Evolutionary conservation across 495 filamentous ascomycete species (phyloP).

Genomic region (Lophium mytilinum): DNA sequence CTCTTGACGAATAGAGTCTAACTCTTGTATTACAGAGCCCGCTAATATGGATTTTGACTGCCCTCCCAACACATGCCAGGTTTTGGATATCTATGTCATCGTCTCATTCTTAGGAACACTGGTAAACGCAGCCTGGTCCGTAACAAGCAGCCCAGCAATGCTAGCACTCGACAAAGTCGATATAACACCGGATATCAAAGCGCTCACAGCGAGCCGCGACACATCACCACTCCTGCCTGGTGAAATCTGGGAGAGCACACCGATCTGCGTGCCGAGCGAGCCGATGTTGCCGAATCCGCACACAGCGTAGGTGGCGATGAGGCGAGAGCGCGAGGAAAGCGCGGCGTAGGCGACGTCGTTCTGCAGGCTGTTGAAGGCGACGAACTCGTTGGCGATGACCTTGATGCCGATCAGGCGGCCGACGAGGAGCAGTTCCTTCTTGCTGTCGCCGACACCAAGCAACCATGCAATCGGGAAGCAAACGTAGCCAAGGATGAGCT

Average conservation of each 20-base stretch:
- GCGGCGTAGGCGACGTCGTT: constrained; percentile 40
- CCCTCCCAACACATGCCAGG: too few relatives aligned
- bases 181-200: constrained; percentile 69
- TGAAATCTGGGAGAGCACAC: constrained; percentile 72
- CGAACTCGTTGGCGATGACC: constrained; percentile 59
- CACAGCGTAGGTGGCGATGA: constrained; percentile 64
- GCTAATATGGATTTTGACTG: too few relatives aligned
- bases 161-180: constrained; percentile 73
- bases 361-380: constrained; percentile 39
- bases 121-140: constrained; percentile 33
- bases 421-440: constrained; percentile 60
- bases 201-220: constrained; percentile 63
- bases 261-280: constrained; percentile 78
- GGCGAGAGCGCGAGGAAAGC: constrained; percentile 59
- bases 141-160: constrained; percentile 68
- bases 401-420: constrained; percentile 75
- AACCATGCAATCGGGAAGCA: constrained; percentile 81
- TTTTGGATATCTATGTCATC: not conserved
- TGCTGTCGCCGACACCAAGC: constrained; percentile 63
- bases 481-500: constrained; percentile 73
- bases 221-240: constrained; percentile 67
- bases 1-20: too few relatives aligned
- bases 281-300: constrained; percentile 66
- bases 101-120: not conserved
- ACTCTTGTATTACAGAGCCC: too few relatives aligned